These are phyloP conservation scores for Acanthamoeba castellanii DNA, from an alignment of 208 protist species.

Conservation along the genomic window DNA sequence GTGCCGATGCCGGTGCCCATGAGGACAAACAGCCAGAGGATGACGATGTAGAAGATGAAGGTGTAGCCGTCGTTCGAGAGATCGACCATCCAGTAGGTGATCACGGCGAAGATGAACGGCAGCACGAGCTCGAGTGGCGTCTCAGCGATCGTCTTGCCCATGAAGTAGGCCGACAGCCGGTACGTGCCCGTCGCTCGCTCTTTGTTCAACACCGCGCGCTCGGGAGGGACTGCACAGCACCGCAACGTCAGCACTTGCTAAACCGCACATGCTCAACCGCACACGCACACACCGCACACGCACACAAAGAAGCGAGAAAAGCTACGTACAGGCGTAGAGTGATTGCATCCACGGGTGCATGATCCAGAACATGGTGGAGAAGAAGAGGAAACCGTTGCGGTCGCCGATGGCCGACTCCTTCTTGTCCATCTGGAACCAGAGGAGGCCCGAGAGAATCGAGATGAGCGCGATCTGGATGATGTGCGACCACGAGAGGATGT, in stretches of 20 bases:
- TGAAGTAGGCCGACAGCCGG: slow-evolving; percentile 79
- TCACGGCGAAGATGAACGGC: slow-evolving; percentile 80
- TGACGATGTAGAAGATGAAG: slow-evolving; percentile 75
- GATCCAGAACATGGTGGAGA: slow-evolving; percentile 80
- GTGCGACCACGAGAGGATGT: slow-evolving; percentile 73
- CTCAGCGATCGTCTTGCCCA: slow-evolving; percentile 82
- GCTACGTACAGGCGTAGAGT: slow-evolving; percentile 60
- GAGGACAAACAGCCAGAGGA: slow-evolving; percentile 71
- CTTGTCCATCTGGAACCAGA: slow-evolving; percentile 82
- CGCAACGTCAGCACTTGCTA: neutral
- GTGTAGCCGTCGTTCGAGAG: slow-evolving; percentile 68
- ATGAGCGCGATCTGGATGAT: slow-evolving; percentile 75
- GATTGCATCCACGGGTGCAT: slow-evolving; percentile 71
- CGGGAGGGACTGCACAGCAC: slow-evolving; percentile 37
- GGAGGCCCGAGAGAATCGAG: slow-evolving; percentile 71
- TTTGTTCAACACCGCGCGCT: slow-evolving; percentile 78
- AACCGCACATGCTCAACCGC: neutral
- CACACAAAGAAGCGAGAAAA: neutral
- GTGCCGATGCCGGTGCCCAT: slow-evolving; percentile 76
- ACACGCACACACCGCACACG: neutral
- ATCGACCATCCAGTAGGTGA: slow-evolving; percentile 81
- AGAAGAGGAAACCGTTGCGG: slow-evolving; percentile 80
- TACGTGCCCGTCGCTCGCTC: slow-evolving; percentile 76
- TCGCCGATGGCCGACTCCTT: slow-evolving; percentile 78
- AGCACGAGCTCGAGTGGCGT: slow-evolving; percentile 76